Conservation (phyloP, 371 early-diverging fungal genomes). For the Mortierella sp. region DNA sequence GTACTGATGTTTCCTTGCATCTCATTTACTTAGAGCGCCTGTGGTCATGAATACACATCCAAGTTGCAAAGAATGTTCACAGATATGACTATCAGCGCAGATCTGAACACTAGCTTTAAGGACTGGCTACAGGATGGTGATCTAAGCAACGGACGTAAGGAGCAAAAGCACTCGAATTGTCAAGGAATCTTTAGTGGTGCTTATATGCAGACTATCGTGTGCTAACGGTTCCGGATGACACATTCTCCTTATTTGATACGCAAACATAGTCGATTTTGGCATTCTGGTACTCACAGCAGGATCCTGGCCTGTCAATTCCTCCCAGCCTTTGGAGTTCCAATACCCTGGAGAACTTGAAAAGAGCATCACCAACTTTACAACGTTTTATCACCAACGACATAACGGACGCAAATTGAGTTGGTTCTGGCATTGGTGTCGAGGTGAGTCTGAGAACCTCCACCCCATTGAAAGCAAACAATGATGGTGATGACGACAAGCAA, state of each 20-base stretch:
- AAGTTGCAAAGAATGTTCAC: slow-evolving; percentile 92
- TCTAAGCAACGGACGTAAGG: slow-evolving; percentile 57
- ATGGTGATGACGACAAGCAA: background rate
- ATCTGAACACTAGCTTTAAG: slow-evolving; percentile 75
- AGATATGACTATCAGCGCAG: slow-evolving; percentile 83
- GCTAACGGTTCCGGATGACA: too few species aligned
- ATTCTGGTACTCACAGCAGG: slow-evolving; percentile 87
- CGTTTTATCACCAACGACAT: slow-evolving; percentile 78
- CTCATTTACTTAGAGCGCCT: slow-evolving; percentile 62
- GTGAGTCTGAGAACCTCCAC: slow-evolving; percentile 54
- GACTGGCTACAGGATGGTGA: slow-evolving; percentile 59
- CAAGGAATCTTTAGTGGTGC: background rate
- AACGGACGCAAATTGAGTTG: slow-evolving; percentile 88
- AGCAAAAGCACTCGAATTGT: too few species aligned
- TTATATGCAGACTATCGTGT: too few species aligned
- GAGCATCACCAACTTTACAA: slow-evolving; percentile 75
- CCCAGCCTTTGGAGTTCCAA: slow-evolving; percentile 66
- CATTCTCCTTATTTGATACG: too few species aligned
- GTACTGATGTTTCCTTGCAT: background rate
- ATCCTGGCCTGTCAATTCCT: slow-evolving; percentile 87
- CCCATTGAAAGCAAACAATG: background rate
- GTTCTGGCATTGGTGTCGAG: slow-evolving; percentile 88
- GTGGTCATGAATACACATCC: slow-evolving; percentile 90
- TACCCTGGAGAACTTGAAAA: slow-evolving; percentile 81
- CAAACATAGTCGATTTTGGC: slow-evolving; percentile 72